Base-by-base conservation (phyloP, 1,284 basidiomycete species). In the Ceratobasidium sp. region DNA sequence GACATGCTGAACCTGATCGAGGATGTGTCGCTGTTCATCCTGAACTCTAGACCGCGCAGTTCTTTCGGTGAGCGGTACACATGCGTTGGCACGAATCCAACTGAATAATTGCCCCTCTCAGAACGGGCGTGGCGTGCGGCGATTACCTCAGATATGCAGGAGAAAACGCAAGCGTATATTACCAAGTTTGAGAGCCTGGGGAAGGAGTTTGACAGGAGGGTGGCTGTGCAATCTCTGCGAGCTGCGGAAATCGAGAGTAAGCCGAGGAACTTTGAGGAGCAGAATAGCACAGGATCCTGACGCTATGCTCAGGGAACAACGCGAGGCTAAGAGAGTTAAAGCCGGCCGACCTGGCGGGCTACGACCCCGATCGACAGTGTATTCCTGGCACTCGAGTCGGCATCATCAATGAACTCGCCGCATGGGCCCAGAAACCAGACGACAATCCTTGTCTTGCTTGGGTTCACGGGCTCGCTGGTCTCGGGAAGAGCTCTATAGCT, bases 381-480 rank as follows among this genome's bases (percentile, higher is more conserved):
- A 19, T 56, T 11, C 24, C 9, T 34, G 54, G 54, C 2, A 56
- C 54, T 56, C 54, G 54, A 34, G 31, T 27, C 13, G 22, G 51
- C 11, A 29, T 53, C 24, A 53, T 53, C 13, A 24, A 53, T 3
- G 24, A 27, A 7, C 19, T 53, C n/a, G 27, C n/a, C n/a, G 9
- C 51, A 3, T 53, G 51, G 51, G 51, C 51, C 8, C 24, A 27
- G 46, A 29, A 13, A 29, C 8, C 37, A 11, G 37, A 39, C 51
- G 22, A 53, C 51, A 24, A 11, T 16, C 4, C 51, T 24, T 7
- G 22, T 2, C 13, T 53, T 53, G 51, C 51, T 9, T 79, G 78
- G 78, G 72, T 79, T 14, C 62, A 78, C 71, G 79, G 78, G 16
- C 65, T 77, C 16, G 56, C 56, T 5, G 29, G 37, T 2, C 56